Percentiles rank a stretch among this genome's conserved stretches.
Conservation (phyloP, 148 eudicot genomes). For the Bassia scoparia region DNA sequence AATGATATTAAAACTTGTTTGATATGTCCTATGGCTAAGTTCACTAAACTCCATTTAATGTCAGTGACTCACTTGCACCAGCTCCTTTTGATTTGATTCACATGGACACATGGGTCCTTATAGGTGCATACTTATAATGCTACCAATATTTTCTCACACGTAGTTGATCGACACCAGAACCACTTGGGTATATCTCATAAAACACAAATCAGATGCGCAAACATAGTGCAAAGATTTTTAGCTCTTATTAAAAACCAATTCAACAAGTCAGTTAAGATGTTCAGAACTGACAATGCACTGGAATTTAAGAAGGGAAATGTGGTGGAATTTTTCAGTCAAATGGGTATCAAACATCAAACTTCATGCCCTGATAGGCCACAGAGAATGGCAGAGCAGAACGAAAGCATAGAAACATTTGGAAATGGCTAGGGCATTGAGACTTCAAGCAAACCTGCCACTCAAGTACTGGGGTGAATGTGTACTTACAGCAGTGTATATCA, state of each 20-base stretch:
- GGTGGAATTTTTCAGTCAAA: too few species aligned
- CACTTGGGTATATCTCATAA: neutral
- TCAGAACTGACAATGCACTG: neutral
- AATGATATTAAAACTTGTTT: too few species aligned
- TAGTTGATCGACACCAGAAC: neutral
- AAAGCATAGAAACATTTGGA: neutral
- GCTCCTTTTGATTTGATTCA: neutral
- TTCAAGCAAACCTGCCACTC: neutral
- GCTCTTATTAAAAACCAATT: too few species aligned
- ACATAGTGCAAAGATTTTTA: neutral
- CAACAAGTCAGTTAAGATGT: neutral
- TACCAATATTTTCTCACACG: neutral
- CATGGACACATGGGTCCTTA: neutral
- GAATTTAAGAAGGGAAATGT: neutral
- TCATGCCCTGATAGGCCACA: neutral
- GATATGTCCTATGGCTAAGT: neutral
- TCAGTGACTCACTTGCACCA: neutral
- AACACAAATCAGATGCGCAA: neutral
- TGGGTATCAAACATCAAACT: neutral
- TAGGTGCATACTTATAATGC: neutral
- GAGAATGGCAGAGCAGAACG: neutral
- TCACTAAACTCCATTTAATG: neutral
- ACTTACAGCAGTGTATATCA: too few species aligned
- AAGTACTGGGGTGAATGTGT: neutral
- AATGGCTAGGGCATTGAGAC: neutral